Evolutionary conservation across 2,329 filamentous ascomycete species (phyloP).

Genomic region (Diaporthe australafricana): DNA sequence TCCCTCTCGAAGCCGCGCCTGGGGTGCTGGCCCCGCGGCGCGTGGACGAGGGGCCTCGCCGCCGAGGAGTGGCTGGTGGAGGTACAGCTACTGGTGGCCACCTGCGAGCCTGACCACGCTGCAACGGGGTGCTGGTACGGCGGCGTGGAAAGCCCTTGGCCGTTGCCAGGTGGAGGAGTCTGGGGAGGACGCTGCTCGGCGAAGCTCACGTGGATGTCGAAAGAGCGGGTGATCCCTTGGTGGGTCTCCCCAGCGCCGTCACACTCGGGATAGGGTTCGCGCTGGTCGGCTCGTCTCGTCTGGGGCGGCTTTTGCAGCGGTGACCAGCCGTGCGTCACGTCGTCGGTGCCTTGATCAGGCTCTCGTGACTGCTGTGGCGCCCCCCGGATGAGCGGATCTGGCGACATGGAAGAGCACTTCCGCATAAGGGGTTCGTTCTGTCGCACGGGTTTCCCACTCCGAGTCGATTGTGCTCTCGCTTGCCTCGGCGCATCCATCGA

Average conservation of each 20-base stretch:
- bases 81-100: background rate
- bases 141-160: background rate
- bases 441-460: no score
- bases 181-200: background rate
- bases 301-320: background rate
- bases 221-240: background rate
- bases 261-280: background rate
- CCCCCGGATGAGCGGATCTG: background rate
- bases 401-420: background rate
- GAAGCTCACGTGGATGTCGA: background rate
- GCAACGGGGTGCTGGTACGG: background rate
- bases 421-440: background rate
- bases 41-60: background rate
- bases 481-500: no score
- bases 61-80: slow-evolving; percentile 31
- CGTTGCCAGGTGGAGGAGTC: background rate
- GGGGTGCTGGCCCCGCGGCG: no score
- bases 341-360: background rate
- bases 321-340: background rate
- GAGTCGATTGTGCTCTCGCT: background rate
- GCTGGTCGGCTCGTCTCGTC: background rate
- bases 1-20: slow-evolving; percentile 40
- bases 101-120: background rate
- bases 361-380: background rate
- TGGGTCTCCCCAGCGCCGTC: background rate